Evolutionary conservation across 495 filamentous ascomycete species (phyloP).

Genomic region (Penicillium bialowiezense): DNA sequence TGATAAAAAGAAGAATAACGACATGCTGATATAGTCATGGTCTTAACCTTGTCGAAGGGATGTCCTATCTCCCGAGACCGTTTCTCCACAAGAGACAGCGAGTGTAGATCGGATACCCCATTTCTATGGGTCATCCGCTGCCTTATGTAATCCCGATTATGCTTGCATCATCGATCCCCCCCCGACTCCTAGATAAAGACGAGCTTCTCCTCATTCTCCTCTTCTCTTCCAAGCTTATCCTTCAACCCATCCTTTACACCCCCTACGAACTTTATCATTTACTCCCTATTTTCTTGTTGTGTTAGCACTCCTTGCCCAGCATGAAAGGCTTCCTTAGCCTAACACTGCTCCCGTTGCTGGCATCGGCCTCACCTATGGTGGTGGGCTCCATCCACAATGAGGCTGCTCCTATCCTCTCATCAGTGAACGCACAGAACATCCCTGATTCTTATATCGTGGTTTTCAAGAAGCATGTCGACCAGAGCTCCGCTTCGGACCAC

Average conservation of each 20-base stretch:
- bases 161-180: slow-evolving; percentile 45
- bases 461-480: slow-evolving; percentile 91
- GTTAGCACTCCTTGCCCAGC: slow-evolving; percentile 51
- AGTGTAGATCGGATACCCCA: neutral
- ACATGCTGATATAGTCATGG: neutral
- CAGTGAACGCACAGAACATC: slow-evolving; percentile 68
- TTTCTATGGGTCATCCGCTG: slow-evolving; percentile 24
- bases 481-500: slow-evolving; percentile 65
- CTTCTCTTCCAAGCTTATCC: slow-evolving; percentile 21
- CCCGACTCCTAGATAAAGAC: slow-evolving; percentile 35
- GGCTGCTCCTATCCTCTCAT: slow-evolving; percentile 84
- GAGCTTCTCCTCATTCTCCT: slow-evolving; percentile 42
- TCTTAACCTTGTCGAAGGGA: neutral
- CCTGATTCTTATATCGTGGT: slow-evolving; percentile 95
- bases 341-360: slow-evolving; percentile 60
- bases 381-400: slow-evolving; percentile 80
- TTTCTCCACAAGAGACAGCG: neutral
- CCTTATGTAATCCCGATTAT: slow-evolving; percentile 28
- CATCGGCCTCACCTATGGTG: slow-evolving; percentile 72
- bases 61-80: neutral
- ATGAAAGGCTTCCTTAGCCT: slow-evolving; percentile 75
- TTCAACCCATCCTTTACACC: slow-evolving; percentile 20
- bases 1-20: neutral
- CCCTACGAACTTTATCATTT: slow-evolving; percentile 20
- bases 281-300: slow-evolving; percentile 26